Base-by-base conservation (phyloP, 805 yeast genomes). In the Suhomyces vadensis region DNA sequence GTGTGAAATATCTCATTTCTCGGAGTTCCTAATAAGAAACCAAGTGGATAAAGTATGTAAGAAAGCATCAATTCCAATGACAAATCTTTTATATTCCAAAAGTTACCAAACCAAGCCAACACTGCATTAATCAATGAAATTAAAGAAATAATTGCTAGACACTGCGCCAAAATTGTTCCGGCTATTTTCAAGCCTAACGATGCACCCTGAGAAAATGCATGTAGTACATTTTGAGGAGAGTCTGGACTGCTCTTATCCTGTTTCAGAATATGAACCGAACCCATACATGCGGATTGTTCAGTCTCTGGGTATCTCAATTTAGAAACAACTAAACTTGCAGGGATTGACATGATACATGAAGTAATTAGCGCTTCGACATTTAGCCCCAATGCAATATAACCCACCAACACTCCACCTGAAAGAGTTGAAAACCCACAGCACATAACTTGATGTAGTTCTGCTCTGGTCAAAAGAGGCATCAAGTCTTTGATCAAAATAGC, bases 271-370 rank as follows among this genome's bases (percentile, higher is more conserved):
- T 73, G 69, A 17, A 73, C 69, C 39, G 64, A 66, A 23, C 82
- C 81, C 38, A 68, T 57, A 21, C 84, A 73, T 36, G 79, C 51
- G 2, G 85, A 71, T 49, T 67, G 73, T 48, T 81, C 85, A 3
- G 76, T 71, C 53, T 81, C 86, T 11, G 86, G 86, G 49, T 63
- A 66, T 56, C 85, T 72, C 49, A 81, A 67, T 54, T 81, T 81
- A 11, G 84, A 75, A 17, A 79, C 77, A 3, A 84, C 83, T 46
- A 81, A 63, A 6, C 83, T 75, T 29, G 82, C 82, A 5, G 86
- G 86, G 56, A 81, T 79, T 2, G 85, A 79, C 86, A 81, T 81
- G 42, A 81, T 81, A 68, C 86, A 81, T 22, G 83, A 76, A n/a
- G 83, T 75, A 13, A 81, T 78, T 55, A 81, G 68, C 5, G 83